Percentiles rank a stretch among this genome's conserved stretches.
Conservation (phyloP, 106 monocot species). For the Dioscorea alata region DNA sequence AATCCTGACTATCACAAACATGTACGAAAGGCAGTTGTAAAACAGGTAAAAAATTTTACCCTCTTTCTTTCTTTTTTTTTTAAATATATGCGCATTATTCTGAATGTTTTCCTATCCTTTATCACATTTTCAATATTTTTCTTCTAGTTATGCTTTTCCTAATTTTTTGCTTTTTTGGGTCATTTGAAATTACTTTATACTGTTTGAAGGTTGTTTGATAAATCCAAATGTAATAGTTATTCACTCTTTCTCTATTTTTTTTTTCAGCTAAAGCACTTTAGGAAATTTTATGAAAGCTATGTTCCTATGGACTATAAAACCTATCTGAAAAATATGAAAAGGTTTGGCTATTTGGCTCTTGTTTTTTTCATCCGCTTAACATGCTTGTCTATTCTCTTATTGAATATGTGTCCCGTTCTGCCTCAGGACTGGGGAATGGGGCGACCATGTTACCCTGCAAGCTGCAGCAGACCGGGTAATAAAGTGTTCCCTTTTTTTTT, state of each 20-base stretch:
- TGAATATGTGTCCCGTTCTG: not conserved
- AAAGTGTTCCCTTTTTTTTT: conserved; percentile 1
- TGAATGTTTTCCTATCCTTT: too few relatives aligned
- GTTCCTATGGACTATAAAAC: conserved; percentile 83
- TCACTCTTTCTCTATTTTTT: not conserved
- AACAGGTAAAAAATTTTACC: conserved; percentile 42
- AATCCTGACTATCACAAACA: conserved; percentile 92
- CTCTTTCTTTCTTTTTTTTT: conserved; percentile 5
- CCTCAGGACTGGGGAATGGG: conserved; percentile 83
- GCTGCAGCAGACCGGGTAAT: conserved; percentile 88
- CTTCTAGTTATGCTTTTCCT: not conserved
- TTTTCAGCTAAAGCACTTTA: conserved; percentile 73
- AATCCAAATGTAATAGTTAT: not conserved
- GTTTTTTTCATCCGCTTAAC: not conserved
- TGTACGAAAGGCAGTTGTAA: conserved; percentile 66
- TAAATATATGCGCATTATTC: not conserved
- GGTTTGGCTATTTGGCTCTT: conserved; percentile 34
- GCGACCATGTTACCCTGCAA: conserved; percentile 85
- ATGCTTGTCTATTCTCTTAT: not conserved
- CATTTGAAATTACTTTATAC: not conserved
- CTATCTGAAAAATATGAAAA: conserved; percentile 85
- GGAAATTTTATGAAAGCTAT: conserved; percentile 76
- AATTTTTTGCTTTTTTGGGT: not conserved
- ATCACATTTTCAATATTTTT: not conserved
- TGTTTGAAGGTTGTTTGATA: not conserved